Percentiles rank a stretch among this genome's conserved stretches.
Conservation (phyloP, 345 rosid species). For the Triadica sebifera region DNA sequence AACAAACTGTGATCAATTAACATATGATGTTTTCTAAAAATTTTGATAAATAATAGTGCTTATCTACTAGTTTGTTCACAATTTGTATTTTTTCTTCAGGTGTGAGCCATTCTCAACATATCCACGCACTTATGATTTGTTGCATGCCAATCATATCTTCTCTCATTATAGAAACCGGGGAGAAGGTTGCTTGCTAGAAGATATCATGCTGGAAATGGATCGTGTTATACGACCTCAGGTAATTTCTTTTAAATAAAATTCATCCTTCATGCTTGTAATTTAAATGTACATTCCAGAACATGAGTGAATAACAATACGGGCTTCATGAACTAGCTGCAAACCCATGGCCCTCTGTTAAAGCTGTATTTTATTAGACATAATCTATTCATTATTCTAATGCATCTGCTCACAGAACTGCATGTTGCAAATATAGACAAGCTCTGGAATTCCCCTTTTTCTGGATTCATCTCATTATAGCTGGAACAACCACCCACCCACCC, state of each 20-base stretch:
- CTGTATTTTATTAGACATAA: neutral
- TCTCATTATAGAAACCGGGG: constrained; percentile 49
- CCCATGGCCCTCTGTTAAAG: neutral
- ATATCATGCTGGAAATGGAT: constrained; percentile 91
- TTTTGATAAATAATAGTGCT: neutral
- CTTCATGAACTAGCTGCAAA: neutral
- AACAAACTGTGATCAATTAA: constrained; percentile 24
- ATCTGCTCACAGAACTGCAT: neutral
- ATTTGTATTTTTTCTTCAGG: constrained; percentile 39
- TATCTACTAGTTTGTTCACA: neutral
- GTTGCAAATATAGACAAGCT: too few relatives aligned
- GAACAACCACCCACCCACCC: too few relatives aligned
- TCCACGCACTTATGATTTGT: constrained; percentile 80
- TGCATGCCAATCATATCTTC: constrained; percentile 72
- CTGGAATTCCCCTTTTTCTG: too few relatives aligned
- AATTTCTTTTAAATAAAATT: constrained; percentile 7
- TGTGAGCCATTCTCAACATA: constrained; percentile 96
- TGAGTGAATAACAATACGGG: constrained; percentile 4
- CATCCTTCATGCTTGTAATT: neutral
- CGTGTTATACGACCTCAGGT: constrained; percentile 83
- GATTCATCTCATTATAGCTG: too few relatives aligned
- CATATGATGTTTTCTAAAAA: constrained; percentile 12
- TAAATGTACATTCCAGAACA: neutral
- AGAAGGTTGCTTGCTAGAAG: constrained; percentile 74
- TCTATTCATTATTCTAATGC: neutral